Conservation (phyloP, 768 basidiomycete genomes). For the Phlebiopsis flavidoalba region DNA sequence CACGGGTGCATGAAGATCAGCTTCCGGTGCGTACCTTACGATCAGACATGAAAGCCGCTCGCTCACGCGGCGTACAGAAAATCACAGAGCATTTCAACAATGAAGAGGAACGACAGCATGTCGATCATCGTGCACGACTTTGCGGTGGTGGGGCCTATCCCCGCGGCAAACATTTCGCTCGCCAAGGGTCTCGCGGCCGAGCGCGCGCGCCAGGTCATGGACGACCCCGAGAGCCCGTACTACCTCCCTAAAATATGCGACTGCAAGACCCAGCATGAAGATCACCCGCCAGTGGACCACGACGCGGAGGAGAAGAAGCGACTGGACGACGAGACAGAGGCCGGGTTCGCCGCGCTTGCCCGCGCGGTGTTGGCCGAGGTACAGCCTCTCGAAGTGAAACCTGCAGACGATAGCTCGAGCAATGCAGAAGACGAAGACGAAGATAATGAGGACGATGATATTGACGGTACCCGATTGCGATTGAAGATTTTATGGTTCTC, state of each 20-base stretch:
- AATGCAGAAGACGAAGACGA: not conserved
- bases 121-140: conserved; percentile 55
- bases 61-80: conserved; percentile 26
- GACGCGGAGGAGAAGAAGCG: conserved; percentile 18
- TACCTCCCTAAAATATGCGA: conserved; percentile 39
- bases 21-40: conserved; percentile 37
- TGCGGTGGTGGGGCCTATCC: conserved; percentile 54
- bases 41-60: not conserved
- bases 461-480: not conserved
- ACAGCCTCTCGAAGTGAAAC: not conserved
- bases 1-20: conserved; percentile 49
- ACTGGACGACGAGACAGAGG: conserved; percentile 41
- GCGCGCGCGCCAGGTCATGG: conserved; percentile 48
- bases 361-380: conserved; percentile 13
- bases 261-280: conserved; percentile 24
- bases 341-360: conserved; percentile 44
- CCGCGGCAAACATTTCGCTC: conserved; percentile 50
- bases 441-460: not conserved
- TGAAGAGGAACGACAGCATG: conserved; percentile 45
- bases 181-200: conserved; percentile 68
- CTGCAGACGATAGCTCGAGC: not conserved
- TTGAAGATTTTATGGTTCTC: not conserved
- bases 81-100: conserved; percentile 37
- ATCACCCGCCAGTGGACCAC: not conserved
- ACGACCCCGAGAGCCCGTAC: conserved; percentile 40